A percentile compares a stretch with the other conserved stretches of the same genome.
These are phyloP conservation scores for Fusarium avenaceum DNA, from an alignment of 2,329 filamentous ascomycete species.

Conservation along the genomic window DNA sequence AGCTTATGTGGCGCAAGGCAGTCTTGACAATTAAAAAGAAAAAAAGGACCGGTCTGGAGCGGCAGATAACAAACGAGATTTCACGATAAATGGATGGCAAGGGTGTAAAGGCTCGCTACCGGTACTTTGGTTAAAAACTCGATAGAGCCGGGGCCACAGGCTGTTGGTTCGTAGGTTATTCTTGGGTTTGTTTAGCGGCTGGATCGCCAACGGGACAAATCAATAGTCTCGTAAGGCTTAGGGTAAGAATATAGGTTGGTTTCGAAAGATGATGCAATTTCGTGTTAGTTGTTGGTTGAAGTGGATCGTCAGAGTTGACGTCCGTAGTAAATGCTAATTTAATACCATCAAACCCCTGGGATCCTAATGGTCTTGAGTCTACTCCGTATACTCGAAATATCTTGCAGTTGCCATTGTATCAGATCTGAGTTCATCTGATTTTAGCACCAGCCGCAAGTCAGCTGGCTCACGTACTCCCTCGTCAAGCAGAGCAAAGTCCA, in stretches of 20 bases:
- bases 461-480: not conserved
- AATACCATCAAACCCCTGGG: not conserved
- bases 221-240: not conserved
- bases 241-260: not conserved
- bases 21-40: not conserved
- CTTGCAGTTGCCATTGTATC: not conserved
- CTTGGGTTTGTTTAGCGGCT: not conserved
- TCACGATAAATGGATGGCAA: not conserved
- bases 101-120: slow-evolving; percentile 4
- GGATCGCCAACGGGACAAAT: not conserved
- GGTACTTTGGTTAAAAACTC: not conserved
- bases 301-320: not conserved
- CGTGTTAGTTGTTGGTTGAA: not conserved
- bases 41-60: slow-evolving; percentile 23
- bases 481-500: not conserved
- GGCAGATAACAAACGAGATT: not conserved
- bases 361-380: not conserved
- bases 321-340: too few species aligned
- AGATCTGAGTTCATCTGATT: not conserved
- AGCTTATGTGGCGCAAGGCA: slow-evolving; percentile 17
- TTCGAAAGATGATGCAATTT: not conserved
- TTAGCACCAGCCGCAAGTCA: not conserved
- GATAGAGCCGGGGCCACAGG: not conserved
- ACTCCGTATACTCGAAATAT: not conserved
- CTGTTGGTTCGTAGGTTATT: not conserved